These are phyloP conservation scores for Alternaria sp. DNA, from an alignment of 2,329 filamentous ascomycete species.

Conservation along the genomic window DNA sequence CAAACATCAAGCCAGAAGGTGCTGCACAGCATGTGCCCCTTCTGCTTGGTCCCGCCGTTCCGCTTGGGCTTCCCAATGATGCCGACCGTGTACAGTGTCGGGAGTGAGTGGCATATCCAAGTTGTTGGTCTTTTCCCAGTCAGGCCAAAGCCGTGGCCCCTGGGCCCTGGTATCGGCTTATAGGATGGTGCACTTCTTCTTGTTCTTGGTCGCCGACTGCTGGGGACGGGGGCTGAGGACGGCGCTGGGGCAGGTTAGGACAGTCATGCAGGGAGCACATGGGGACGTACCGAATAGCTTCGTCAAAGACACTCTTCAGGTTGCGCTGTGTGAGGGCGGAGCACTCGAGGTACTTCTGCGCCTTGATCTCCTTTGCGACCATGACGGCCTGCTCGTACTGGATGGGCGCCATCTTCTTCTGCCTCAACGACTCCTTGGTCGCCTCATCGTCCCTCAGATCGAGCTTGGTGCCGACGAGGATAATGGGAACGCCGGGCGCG, in stretches of 20 bases:
- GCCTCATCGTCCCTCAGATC: constrained; percentile 89
- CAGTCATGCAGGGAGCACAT: neutral
- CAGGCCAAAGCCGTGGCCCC: constrained; percentile 25
- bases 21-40: constrained; percentile 22
- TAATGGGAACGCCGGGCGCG: constrained; percentile 92
- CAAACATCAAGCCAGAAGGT: constrained; percentile 26
- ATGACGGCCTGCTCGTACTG: constrained; percentile 89
- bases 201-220: constrained; percentile 33
- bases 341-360: constrained; percentile 97
- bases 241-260: constrained; percentile 40
- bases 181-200: constrained; percentile 36
- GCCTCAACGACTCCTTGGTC: constrained; percentile 80
- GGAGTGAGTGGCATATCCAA: constrained; percentile 27
- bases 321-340: constrained; percentile 96
- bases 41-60: neutral
- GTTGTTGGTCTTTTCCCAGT: constrained; percentile 21
- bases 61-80: constrained; percentile 3
- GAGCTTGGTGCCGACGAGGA: constrained; percentile 95
- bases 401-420: constrained; percentile 97
- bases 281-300: constrained; percentile 85
- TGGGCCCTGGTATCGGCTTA: constrained; percentile 19
- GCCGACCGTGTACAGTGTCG: constrained; percentile 4
- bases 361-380: constrained; percentile 91
- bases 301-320: constrained; percentile 97
- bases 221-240: constrained; percentile 50